A percentile compares a stretch with the other conserved stretches of the same genome.
Conservation (phyloP, 1,284 basidiomycete species). For the Trichosporon sp. region DNA sequence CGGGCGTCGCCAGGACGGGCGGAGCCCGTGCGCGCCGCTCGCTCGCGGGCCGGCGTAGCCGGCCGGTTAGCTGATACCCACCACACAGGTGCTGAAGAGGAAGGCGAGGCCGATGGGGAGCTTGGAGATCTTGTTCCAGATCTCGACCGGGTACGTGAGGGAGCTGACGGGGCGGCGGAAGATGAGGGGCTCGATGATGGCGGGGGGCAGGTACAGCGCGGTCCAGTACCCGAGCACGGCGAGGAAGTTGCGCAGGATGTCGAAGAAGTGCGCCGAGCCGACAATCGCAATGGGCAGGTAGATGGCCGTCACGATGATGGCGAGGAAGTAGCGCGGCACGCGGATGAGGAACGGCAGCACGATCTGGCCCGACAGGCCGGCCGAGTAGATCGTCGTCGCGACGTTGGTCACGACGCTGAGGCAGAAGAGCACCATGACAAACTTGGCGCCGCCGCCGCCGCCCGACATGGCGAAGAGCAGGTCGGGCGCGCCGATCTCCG, state of each 20-base stretch:
- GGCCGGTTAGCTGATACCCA: conserved; percentile 22
- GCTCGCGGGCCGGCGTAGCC: neutral
- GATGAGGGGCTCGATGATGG: conserved; percentile 42
- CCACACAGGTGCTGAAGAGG: conserved; percentile 30
- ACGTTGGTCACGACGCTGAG: conserved; percentile 75
- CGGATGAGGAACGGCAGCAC: conserved; percentile 59
- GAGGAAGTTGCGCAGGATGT: conserved; percentile 44
- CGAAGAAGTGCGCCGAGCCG: conserved; percentile 40
- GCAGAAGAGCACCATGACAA: conserved; percentile 63
- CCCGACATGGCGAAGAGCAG: conserved; percentile 70
- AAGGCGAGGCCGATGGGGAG: conserved; percentile 45
- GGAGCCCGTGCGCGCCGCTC: neutral
- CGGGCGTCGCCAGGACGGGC: neutral
- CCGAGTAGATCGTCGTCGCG: conserved; percentile 73
- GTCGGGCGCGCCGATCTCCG: conserved; percentile 64
- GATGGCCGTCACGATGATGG: conserved; percentile 72
- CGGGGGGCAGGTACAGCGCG: conserved; percentile 46
- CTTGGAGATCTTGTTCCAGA: conserved; percentile 41
- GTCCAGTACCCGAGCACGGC: conserved; percentile 49
- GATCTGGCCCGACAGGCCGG: conserved; percentile 75
- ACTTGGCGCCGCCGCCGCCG: conserved; percentile 62
- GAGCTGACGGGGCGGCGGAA: conserved; percentile 42
- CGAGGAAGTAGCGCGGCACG: conserved; percentile 82
- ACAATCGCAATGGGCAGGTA: conserved; percentile 51
- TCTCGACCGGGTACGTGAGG: conserved; percentile 38